phyloP scores from a whole-genome alignment of 352 stramenopile genomes.

The Phytophthora kernoviae region DNA sequence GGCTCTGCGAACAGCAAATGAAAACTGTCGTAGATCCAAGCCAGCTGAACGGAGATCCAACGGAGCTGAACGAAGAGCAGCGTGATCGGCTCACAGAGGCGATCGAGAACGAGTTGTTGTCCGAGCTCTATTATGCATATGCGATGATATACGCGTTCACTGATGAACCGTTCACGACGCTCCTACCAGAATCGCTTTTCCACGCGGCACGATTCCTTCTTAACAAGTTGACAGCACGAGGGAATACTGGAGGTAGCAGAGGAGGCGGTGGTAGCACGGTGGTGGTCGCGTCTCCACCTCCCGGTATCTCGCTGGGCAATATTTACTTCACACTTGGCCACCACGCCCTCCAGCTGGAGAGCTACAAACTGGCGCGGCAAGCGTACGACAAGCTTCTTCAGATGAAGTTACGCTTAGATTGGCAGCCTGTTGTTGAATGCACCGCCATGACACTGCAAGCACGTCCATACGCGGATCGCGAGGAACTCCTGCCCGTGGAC shows the following conservation, averaged over 20 bases:
- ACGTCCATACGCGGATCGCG: slow-evolving; percentile 92
- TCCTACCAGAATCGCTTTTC: slow-evolving; percentile 92
- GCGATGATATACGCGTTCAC: slow-evolving; percentile 93
- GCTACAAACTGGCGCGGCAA: slow-evolving; percentile 92
- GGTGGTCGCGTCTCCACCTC: slow-evolving; percentile 39
- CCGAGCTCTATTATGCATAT: slow-evolving; percentile 95
- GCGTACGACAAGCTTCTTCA: slow-evolving; percentile 93
- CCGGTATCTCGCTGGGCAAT: slow-evolving; percentile 89
- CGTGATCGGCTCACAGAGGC: slow-evolving; percentile 36
- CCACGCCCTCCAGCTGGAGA: slow-evolving; percentile 88
- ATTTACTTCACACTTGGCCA: slow-evolving; percentile 96
- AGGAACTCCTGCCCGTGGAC: slow-evolving; percentile 94
- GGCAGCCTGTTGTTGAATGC: slow-evolving; percentile 90
- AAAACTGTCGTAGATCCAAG: slow-evolving; percentile 34
- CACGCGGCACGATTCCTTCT: slow-evolving; percentile 93
- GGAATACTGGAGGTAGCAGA: slow-evolving; percentile 22
- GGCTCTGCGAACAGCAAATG: slow-evolving; percentile 88
- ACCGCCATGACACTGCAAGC: slow-evolving; percentile 93
- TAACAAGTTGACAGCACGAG: slow-evolving; percentile 76
- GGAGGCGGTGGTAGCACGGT: slow-evolving; percentile 17
- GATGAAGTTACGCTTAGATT: slow-evolving; percentile 87
- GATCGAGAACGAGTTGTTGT: slow-evolving; percentile 71
- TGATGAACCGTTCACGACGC: slow-evolving; percentile 93
- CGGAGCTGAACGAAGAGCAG: slow-evolving; percentile 37
- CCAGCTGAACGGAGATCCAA: slow-evolving; percentile 7